A percentile compares a stretch with the other conserved stretches of the same genome.
phyloP scores from a whole-genome alignment of 495 filamentous ascomycete genomes.

The Staphylotrichum longicolle region DNA sequence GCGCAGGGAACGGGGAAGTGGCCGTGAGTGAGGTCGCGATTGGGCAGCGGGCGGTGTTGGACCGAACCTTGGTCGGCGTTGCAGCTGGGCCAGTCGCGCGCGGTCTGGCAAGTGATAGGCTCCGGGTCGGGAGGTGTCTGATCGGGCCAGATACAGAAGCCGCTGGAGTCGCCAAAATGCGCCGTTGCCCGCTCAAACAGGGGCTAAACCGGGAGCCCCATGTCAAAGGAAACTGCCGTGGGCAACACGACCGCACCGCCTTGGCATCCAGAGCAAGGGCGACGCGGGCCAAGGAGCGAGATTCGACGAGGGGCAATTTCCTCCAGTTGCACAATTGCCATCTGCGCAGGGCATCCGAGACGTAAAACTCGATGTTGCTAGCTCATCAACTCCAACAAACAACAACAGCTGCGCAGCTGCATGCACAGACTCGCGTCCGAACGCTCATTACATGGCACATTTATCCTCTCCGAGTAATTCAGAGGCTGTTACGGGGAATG shows the following conservation, averaged over 20 bases:
- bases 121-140: slow-evolving; percentile 1
- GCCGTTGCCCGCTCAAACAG: slow-evolving; percentile 12
- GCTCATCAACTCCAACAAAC: too few species aligned
- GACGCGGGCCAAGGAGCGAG: background rate
- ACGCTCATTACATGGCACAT: too few species aligned
- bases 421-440: too few species aligned
- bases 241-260: slow-evolving; percentile 1
- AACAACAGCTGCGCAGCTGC: too few species aligned
- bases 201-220: slow-evolving; percentile 11
- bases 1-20: background rate
- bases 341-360: too few species aligned
- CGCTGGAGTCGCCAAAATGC: slow-evolving; percentile 13
- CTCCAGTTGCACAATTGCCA: too few species aligned
- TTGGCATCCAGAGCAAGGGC: slow-evolving; percentile 12
- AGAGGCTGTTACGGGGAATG: too few species aligned
- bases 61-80: background rate
- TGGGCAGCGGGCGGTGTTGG: slow-evolving; percentile 21
- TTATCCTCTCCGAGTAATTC: too few species aligned
- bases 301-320: slow-evolving; percentile 1
- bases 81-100: slow-evolving; percentile 12
- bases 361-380: too few species aligned
- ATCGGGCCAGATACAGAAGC: slow-evolving; percentile 4
- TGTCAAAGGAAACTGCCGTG: slow-evolving; percentile 20
- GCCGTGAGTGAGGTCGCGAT: slow-evolving; percentile 14
- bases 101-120: slow-evolving; percentile 13